Evolutionary conservation across 257 asterid genomes (phyloP).

Genomic region (Solanum ahanhuiri): DNA sequence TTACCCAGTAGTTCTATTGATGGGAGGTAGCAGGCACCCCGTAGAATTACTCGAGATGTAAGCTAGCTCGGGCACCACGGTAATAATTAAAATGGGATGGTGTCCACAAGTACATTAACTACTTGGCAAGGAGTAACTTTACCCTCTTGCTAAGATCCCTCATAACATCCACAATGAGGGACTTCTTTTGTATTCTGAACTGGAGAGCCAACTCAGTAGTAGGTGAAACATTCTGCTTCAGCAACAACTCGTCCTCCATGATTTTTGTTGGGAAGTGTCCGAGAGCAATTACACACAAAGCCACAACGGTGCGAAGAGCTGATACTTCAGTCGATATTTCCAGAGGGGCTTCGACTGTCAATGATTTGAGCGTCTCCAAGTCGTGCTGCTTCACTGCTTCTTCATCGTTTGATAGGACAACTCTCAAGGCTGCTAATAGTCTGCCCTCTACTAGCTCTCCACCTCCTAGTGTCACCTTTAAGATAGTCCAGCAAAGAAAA

Average conservation of each 20-base stretch:
- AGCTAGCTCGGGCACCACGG: neutral
- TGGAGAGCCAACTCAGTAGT: constrained; percentile 55
- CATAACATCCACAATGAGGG: constrained; percentile 59
- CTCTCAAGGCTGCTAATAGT: constrained; percentile 70
- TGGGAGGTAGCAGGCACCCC: neutral
- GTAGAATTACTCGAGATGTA: neutral
- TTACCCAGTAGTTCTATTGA: neutral
- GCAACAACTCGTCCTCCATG: constrained; percentile 69
- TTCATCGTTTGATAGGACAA: constrained; percentile 45
- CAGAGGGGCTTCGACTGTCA: constrained; percentile 50
- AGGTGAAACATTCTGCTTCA: constrained; percentile 33
- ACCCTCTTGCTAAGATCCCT: constrained; percentile 49
- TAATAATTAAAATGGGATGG: neutral
- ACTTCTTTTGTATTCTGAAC: constrained; percentile 71
- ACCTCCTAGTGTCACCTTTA: constrained; percentile 76
- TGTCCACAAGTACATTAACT: neutral
- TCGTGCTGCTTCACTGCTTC: constrained; percentile 40
- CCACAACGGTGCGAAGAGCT: constrained; percentile 51
- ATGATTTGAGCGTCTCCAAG: constrained; percentile 39
- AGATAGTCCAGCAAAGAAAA: neutral
- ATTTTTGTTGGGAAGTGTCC: constrained; percentile 78
- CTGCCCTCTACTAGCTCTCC: constrained; percentile 68
- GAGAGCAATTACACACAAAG: constrained; percentile 70
- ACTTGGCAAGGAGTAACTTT: constrained; percentile 35
- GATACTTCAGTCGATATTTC: constrained; percentile 51